phyloP scores from a whole-genome alignment of 306 rosid species.

The Gastrolobium villosum region DNA sequence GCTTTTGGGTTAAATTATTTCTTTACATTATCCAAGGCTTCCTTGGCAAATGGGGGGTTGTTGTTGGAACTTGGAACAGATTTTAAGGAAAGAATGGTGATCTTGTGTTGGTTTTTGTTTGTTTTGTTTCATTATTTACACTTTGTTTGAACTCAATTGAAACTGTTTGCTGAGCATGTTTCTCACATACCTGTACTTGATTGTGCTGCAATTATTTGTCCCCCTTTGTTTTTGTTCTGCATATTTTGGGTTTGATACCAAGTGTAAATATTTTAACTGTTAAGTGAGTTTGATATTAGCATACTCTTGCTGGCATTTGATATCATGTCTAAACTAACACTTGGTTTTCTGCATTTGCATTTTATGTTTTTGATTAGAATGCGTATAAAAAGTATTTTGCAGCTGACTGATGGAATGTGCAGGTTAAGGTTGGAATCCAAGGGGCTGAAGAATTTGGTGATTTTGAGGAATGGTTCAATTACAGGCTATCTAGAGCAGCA shows the following conservation, averaged over 20 bases:
- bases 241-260: neutral
- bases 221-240: neutral
- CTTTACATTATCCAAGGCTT: neutral
- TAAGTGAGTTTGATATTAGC: neutral
- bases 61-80: slow-evolving; percentile 10
- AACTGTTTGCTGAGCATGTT: slow-evolving; percentile 3
- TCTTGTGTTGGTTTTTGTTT: neutral
- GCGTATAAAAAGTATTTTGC: slow-evolving; percentile 9
- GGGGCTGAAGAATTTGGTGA: slow-evolving; percentile 91
- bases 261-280: neutral
- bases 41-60: neutral
- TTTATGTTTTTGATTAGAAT: slow-evolving; percentile 18
- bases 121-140: neutral
- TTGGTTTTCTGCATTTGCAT: slow-evolving; percentile 21
- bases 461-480: slow-evolving; percentile 93
- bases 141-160: slow-evolving; percentile 9
- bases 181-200: neutral
- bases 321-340: neutral
- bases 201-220: slow-evolving; percentile 18
- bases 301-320: neutral
- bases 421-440: slow-evolving; percentile 81
- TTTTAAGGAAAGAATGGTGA: neutral
- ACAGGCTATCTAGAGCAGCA: slow-evolving; percentile 96
- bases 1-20: too few species aligned
- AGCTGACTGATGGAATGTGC: slow-evolving; percentile 49